phyloP scores from a whole-genome alignment of 257 asterid species.

The Rubia yunnanensis region DNA sequence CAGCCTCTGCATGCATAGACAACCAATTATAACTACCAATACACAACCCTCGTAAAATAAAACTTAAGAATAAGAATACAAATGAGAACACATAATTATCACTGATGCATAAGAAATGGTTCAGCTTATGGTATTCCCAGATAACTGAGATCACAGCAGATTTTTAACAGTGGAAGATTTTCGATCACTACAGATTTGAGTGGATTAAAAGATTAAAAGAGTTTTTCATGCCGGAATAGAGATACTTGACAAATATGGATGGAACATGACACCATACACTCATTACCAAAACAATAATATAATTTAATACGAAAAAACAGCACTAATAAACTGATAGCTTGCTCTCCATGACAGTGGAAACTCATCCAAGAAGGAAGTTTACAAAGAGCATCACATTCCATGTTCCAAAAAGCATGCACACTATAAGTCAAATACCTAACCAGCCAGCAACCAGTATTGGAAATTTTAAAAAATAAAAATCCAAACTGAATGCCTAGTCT shows the following conservation, averaged over 20 bases:
- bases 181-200: background rate
- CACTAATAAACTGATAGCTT: no score
- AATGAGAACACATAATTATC: background rate
- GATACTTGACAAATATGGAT: background rate
- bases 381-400: background rate
- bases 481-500: background rate
- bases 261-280: no score
- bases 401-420: background rate
- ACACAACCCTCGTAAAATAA: background rate
- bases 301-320: no score
- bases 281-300: no score
- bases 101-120: background rate
- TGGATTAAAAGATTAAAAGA: background rate
- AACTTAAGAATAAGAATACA: background rate
- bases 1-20: conserved; percentile 44
- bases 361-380: background rate
- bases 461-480: background rate
- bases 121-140: background rate
- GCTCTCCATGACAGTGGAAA: background rate
- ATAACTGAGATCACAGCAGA: background rate
- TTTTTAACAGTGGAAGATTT: background rate
- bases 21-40: background rate
- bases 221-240: background rate
- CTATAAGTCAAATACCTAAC: background rate
- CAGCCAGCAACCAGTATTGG: no score